Evolutionary conservation across 1,139 yeast genomes (phyloP).

Genomic region (Scheffersomyces parashehatae): DNA sequence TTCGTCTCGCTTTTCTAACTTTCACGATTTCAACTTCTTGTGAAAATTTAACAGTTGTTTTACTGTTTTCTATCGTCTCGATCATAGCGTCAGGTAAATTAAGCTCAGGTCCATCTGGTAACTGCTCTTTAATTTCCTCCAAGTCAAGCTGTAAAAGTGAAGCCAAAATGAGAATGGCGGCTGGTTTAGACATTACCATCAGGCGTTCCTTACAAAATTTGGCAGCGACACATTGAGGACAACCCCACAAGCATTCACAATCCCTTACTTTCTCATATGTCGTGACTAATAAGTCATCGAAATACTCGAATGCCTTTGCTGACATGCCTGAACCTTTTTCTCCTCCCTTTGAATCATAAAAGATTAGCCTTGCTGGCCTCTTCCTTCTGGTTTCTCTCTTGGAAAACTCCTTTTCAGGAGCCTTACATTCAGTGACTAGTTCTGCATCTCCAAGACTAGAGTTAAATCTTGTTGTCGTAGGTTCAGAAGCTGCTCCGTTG

Average conservation of each 20-base stretch:
- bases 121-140: slow-evolving; percentile 31
- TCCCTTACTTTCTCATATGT: slow-evolving; percentile 59
- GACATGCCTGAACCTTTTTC: slow-evolving; percentile 76
- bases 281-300: slow-evolving; percentile 61
- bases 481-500: slow-evolving; percentile 39
- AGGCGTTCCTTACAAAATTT: slow-evolving; percentile 78
- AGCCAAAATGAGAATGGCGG: slow-evolving; percentile 72
- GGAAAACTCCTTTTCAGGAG: slow-evolving; percentile 94
- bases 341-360: slow-evolving; percentile 84
- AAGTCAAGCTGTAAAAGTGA: slow-evolving; percentile 48
- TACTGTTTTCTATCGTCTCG: slow-evolving; percentile 65
- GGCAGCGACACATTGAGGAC: slow-evolving; percentile 84
- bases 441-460: slow-evolving; percentile 56
- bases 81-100: slow-evolving; percentile 69
- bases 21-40: slow-evolving; percentile 60
- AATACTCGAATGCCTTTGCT: slow-evolving; percentile 74
- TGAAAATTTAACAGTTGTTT: slow-evolving; percentile 55
- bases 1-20: slow-evolving; percentile 25
- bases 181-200: slow-evolving; percentile 83
- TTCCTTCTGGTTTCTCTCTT: slow-evolving; percentile 63
- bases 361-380: slow-evolving; percentile 83
- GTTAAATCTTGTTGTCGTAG: slow-evolving; percentile 52
- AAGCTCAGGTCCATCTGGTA: slow-evolving; percentile 81
- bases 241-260: slow-evolving; percentile 85
- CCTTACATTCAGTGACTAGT: slow-evolving; percentile 89